Evolutionary conservation across 2,329 filamentous ascomycete genomes (phyloP).

Genomic region (Cercospora nicotianae): DNA sequence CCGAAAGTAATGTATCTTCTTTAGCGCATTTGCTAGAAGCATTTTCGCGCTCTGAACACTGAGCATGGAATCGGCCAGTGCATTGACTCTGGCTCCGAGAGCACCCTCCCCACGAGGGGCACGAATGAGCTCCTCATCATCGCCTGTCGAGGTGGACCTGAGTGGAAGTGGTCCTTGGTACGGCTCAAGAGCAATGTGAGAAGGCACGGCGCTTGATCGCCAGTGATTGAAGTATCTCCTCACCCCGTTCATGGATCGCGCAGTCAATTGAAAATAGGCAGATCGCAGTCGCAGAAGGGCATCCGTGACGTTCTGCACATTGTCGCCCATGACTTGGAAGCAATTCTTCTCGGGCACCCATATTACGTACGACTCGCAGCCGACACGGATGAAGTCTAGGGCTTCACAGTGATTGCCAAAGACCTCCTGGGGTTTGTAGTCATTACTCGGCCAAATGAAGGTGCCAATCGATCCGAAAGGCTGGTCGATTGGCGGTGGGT

Average conservation of each 20-base stretch:
- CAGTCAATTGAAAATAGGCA: conserved; percentile 42
- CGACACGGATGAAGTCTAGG: conserved; percentile 48
- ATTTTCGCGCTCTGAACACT: conserved; percentile 20
- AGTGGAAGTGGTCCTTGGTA: conserved; percentile 18
- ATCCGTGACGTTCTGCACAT: conserved; percentile 29
- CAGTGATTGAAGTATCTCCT: conserved; percentile 35
- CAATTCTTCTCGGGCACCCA: conserved; percentile 32
- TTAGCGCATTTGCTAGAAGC: conserved; percentile 30
- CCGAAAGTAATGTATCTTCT: conserved; percentile 38
- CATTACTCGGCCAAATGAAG: conserved; percentile 50
- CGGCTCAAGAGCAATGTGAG: conserved; percentile 24
- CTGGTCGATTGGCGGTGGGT: conserved; percentile 27
- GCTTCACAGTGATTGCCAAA: conserved; percentile 47
- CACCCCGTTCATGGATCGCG: conserved; percentile 29
- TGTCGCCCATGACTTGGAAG: conserved; percentile 39
- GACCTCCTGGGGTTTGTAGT: conserved; percentile 43
- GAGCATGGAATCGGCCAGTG: neutral
- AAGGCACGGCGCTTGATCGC: conserved; percentile 17
- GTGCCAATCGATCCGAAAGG: conserved; percentile 37
- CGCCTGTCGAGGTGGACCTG: neutral
- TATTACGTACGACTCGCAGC: conserved; percentile 45
- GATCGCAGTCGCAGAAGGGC: conserved; percentile 41
- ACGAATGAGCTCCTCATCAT: neutral
- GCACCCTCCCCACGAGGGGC: conserved; percentile 1
- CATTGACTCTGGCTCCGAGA: neutral